Evolutionary conservation across 2,329 filamentous ascomycete species (phyloP), one percentile per base, ranked within the genome.

Genomic region (Pseudogymnoascus verrucosus): DNA sequence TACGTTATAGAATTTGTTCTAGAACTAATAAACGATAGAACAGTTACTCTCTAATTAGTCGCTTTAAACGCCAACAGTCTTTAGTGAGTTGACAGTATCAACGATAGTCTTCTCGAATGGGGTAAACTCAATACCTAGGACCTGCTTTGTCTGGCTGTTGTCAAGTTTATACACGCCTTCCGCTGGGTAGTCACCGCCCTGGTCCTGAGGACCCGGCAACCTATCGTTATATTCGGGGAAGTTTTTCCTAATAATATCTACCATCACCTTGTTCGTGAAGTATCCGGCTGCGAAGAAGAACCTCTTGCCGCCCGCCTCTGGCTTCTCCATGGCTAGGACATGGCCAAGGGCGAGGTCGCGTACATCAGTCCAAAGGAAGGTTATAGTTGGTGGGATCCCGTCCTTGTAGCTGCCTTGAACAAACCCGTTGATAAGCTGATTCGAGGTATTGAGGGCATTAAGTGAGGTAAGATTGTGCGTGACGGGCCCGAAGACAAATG

Each of bases 401-500:
- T 82, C 77, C 65, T 83, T 84, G 64, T 81, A 80, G 34, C 62
- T 66, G 4, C 88, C 89, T 11, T 78, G 79, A 16, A 87, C 79
- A 57, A 89, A 76, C 64, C 86, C 80, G 7, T 82, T 77, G 64
- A 91, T 80, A 37, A 85, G 82, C 68, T 85, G 80, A 71, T 91
- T 91, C 8, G 87, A 89, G 1, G 87, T 89, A 76, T 91, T 92
- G 67, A 91, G 77, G 4, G 76, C 76, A n/a, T 84, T 81, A 1
- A 89, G 78, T 26, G 77, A 80, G 65, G 84, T 79, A 2, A 90
- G 78, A 65, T 84, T 84, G 68, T 86, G 81, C 44, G 19, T 16
- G 1, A 87, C 74, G 0, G 86, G 85, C 0, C 86, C 86, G 63
- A 87, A 80, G 0, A 85, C 82, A 65, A 82, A 78, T 0, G 85